Percentiles rank a stretch among this genome's conserved stretches.
These are phyloP conservation scores for Aspergillus tamarii DNA, from an alignment of 2,329 filamentous ascomycete genomes.

Conservation along the genomic window DNA sequence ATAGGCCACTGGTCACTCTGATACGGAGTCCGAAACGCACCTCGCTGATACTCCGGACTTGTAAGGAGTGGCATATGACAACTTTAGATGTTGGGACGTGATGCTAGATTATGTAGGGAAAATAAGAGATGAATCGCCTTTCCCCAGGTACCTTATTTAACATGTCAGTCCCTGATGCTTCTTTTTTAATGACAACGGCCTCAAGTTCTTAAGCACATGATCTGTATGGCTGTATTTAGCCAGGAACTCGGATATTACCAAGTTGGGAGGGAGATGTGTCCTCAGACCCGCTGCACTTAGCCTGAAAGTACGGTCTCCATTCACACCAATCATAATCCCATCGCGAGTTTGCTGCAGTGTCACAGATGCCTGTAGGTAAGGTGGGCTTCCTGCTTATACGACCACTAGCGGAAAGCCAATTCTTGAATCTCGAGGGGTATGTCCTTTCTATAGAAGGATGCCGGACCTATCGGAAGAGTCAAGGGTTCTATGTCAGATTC, in stretches of 20 bases:
- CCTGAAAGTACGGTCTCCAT: background rate
- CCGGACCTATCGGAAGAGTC: background rate
- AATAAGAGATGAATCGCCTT: background rate
- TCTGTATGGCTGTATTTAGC: background rate
- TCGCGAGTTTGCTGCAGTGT: background rate
- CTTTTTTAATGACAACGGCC: background rate
- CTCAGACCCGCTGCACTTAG: background rate
- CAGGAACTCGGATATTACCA: background rate
- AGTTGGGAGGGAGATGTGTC: background rate
- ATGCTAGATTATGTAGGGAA: background rate
- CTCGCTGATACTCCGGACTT: background rate
- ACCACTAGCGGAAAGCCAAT: background rate
- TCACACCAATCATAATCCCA: conserved; percentile 1
- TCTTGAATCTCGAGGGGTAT: background rate
- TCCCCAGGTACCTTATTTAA: background rate
- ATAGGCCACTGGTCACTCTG: background rate
- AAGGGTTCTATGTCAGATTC: background rate
- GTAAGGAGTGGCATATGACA: background rate
- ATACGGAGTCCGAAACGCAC: background rate
- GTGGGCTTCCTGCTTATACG: background rate
- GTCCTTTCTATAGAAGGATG: background rate
- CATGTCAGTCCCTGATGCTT: background rate
- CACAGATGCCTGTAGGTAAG: background rate
- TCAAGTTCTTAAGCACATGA: background rate
- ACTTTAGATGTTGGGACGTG: background rate